Base-by-base conservation (phyloP, 148 eudicot genomes). In the Camellia sinensis region DNA sequence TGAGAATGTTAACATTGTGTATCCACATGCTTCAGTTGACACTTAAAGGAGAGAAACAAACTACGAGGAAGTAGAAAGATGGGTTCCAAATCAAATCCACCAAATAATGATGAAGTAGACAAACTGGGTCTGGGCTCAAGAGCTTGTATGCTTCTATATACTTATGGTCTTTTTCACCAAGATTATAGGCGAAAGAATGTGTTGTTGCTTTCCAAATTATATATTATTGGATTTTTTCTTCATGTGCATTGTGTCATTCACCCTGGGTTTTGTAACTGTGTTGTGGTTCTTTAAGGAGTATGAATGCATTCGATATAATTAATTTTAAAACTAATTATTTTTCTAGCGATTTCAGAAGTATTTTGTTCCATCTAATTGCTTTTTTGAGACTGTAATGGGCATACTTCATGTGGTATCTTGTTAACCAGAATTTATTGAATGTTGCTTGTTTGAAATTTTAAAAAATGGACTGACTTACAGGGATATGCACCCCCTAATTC, bases 401-500 rank as follows among this genome's bases (percentile, higher is more conserved):
- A 53, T 81, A 56, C 40, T 53, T 44, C 21, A 45, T 68, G 11
- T 67, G 21, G 18, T 21, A 7, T 72, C 50, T 46, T 0, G 19
- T 69, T 48, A 56, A 74, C 41, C 44, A 21, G 61, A 21, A 45
- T 22, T 67, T 67, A 60, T 56, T 81, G 21, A 4, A 48, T 62
- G 82, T 82, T 84, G 60, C 48, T 72, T 62, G 75, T 80, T 85
- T 84, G 75, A 81, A 91, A 80, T n/a, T n/a, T n/a, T 88, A 84
- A 88, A 86, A 82, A 74, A 88, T 90, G 87, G 84, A 87, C 95
- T 92, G 93, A 89, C 91, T n/a, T 83, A 93, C 98, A 96, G 98
- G 98, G 98, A 89, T 92, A 96, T 94, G 99, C 99, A 90, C 98
- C 99, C 85, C 89, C 97, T 94, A 96, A 94, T 96, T 94, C 97